phyloP scores from a whole-genome alignment of 345 rosid genomes.

The Punica granatum region DNA sequence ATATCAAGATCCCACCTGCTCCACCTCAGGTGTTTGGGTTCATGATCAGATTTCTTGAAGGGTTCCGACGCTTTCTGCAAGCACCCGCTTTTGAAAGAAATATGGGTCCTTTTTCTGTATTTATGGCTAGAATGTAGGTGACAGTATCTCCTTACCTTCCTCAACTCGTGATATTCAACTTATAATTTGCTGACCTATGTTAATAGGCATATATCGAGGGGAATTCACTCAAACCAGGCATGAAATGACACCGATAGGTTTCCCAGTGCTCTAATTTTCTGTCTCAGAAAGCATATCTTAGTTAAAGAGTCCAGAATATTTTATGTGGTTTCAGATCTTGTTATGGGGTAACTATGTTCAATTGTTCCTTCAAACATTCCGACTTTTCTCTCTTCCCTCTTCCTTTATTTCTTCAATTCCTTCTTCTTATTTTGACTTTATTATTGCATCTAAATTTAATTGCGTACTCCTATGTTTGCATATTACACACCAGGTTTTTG shows the following conservation, averaged over 20 bases:
- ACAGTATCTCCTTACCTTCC: not conserved
- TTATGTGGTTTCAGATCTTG: not conserved
- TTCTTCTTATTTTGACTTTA: too few relatives aligned
- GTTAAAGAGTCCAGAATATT: not conserved
- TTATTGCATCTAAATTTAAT: too few relatives aligned
- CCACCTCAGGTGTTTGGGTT: conserved; percentile 62
- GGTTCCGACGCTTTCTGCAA: conserved; percentile 63
- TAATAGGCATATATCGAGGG: conserved; percentile 75
- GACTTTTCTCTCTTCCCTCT: not conserved
- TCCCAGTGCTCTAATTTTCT: conserved; percentile 61
- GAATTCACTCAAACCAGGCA: conserved; percentile 53
- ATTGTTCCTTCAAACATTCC: not conserved
- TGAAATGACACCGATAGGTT: conserved; percentile 57
- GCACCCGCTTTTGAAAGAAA: conserved; percentile 64
- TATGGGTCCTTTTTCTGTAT: conserved; percentile 32
- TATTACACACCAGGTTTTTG: not conserved
- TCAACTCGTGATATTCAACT: not conserved
- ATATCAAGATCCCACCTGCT: not conserved
- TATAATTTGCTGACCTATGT: conserved; percentile 2
- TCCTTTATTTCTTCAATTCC: not conserved
- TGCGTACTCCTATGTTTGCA: not conserved
- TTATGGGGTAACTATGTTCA: not conserved
- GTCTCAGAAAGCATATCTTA: conserved; percentile 47
- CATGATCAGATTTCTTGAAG: conserved; percentile 66
- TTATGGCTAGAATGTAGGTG: not conserved